Conservation (phyloP, 208 protist species). For the Acanthamoeba lenticulata region DNA sequence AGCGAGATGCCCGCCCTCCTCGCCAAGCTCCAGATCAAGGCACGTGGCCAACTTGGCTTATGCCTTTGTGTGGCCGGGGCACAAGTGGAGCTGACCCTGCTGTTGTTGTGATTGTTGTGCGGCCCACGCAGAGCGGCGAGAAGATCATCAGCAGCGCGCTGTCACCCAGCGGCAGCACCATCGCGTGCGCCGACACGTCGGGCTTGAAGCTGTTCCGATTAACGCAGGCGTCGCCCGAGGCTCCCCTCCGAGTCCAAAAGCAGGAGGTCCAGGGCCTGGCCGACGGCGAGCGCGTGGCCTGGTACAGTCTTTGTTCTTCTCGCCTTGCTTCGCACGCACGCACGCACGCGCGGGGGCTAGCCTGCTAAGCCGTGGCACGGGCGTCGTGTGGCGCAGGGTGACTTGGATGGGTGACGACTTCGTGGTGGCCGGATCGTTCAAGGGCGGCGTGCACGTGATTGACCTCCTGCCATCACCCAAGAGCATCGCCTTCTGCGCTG, state of each 20-base stretch:
- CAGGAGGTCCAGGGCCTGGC: background rate
- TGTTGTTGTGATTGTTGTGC: background rate
- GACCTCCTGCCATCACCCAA: background rate
- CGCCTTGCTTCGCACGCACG: no score
- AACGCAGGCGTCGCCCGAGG: background rate
- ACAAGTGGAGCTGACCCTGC: background rate
- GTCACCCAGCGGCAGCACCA: background rate
- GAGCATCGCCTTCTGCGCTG: background rate
- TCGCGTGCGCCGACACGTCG: background rate
- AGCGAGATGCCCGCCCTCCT: background rate
- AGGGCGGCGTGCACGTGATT: background rate
- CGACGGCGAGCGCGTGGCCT: background rate
- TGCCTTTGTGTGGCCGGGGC: background rate
- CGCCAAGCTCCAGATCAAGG: background rate
- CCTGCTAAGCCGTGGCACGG: no score
- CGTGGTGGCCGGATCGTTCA: background rate
- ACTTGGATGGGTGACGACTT: background rate
- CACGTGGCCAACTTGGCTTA: no score
- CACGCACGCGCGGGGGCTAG: no score
- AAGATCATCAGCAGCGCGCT: background rate
- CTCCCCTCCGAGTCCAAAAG: background rate
- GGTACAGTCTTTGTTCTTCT: no score
- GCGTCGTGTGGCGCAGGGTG: no score
- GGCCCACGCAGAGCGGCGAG: background rate
- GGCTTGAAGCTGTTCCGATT: slow-evolving; percentile 2